Evolutionary conservation across 768 basidiomycete genomes (phyloP), one percentile per base, ranked within the genome.

Genomic region (Suillus variegatus): DNA sequence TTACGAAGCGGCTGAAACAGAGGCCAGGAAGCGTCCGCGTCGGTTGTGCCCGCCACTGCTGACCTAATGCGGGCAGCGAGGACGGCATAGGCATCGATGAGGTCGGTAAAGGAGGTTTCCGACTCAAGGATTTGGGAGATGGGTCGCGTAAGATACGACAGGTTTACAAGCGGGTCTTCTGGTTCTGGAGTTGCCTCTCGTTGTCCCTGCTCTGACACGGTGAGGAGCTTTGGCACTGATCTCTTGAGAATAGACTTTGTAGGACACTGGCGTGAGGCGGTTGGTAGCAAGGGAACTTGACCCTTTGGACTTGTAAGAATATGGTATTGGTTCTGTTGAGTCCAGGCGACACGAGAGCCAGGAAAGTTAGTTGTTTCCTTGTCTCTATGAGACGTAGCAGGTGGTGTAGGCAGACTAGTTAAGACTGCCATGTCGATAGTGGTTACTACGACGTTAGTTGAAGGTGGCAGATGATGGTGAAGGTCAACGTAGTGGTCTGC

Each of bases 171-270:
- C 13, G 91, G 90, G 70, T 88, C 86, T 2, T 78, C 76, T 3
- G 93, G 93, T 70, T 92, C 92, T n/a, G 93, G 93, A 0, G 93
- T 94, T 16, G 81, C 76, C 64, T 92, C 87, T 64, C 92, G 85
- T 61, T 78, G 75, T 32, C 76, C 77, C 58, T 82, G 79, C n/a
- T 85, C 80, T 4, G 81, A 66, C 4, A 74, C 71, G 1, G 82
- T 74, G 25, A 83, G 76, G 25, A 10, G 70, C 66, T 32, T 79
- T 71, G 51, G 64, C 60, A 68, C 69, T n/a, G 75, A 68, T 69
- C 82, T 86, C 77, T 93, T 94, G 43, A 94, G 82, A 64, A 93
- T 93, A 8, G 92, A 91, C 67, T 84, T 90, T 25, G 76, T 63
- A 0, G 90, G 90, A 16, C 70, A 79, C 18, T 78, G 74, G 58